These are phyloP conservation scores for Gaeumannomyces tritici DNA, from an alignment of 2,329 filamentous ascomycete genomes.

Conservation along the genomic window DNA sequence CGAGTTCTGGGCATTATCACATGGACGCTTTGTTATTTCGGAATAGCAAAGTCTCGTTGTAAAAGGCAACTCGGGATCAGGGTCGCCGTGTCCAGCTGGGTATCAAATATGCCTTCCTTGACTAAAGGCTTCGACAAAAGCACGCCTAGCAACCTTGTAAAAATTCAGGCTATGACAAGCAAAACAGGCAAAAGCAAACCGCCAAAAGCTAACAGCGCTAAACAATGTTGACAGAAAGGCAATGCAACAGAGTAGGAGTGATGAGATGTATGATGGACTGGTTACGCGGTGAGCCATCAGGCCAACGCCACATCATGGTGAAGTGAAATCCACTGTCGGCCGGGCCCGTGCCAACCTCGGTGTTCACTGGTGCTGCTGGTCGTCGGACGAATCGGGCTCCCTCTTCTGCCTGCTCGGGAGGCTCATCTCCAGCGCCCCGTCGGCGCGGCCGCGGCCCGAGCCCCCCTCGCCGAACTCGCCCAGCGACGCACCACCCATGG, in stretches of 20 bases:
- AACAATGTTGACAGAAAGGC: neutral
- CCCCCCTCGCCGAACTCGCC: neutral
- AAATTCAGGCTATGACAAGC: too few relatives aligned
- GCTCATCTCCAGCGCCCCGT: slow-evolving; percentile 6
- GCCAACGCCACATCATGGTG: neutral
- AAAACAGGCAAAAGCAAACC: neutral
- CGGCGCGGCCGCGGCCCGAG: slow-evolving; percentile 9
- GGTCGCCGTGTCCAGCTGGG: neutral
- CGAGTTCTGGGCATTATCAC: neutral
- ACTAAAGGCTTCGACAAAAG: neutral
- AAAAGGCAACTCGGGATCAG: too few relatives aligned
- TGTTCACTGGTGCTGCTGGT: neutral
- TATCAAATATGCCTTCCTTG: too few relatives aligned
- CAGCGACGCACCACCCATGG: slow-evolving; percentile 7
- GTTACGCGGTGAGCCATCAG: neutral
- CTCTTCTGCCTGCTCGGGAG: slow-evolving; percentile 5
- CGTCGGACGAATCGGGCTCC: neutral
- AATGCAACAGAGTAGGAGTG: neutral
- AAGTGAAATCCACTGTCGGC: too few relatives aligned
- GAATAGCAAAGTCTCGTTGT: too few relatives aligned
- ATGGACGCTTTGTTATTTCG: neutral
- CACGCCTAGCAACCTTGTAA: too few relatives aligned
- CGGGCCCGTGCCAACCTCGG: neutral
- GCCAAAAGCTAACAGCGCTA: neutral
- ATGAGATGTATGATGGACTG: neutral